phyloP scores from a whole-genome alignment of 768 basidiomycete species.

The Imleria badia region DNA sequence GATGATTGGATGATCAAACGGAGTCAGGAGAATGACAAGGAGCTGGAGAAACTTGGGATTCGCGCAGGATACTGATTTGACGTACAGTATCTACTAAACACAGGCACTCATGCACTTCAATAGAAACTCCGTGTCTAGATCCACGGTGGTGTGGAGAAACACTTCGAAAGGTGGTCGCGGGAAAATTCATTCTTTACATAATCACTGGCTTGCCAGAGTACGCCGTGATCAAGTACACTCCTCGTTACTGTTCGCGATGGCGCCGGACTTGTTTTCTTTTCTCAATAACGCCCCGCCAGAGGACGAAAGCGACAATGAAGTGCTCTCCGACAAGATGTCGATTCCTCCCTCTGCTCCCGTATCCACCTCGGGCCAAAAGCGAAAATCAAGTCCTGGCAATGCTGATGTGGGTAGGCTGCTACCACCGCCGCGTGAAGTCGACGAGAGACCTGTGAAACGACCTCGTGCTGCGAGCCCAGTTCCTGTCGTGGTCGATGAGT shows the following conservation, averaged over 20 bases:
- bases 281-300: constrained; percentile 21
- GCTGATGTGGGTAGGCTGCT: constrained; percentile 1
- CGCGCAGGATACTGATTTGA: too few relatives aligned
- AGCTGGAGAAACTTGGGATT: too few relatives aligned
- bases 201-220: too few relatives aligned
- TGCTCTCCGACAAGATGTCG: not conserved
- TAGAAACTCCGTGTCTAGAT: too few relatives aligned
- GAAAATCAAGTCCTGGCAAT: constrained; percentile 21
- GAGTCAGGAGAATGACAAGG: too few relatives aligned
- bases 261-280: constrained; percentile 34
- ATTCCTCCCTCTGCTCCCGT: not conserved
- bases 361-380: constrained; percentile 17
- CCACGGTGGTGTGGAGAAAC: too few relatives aligned
- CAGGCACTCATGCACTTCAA: too few relatives aligned
- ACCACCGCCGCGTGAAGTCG: constrained; percentile 24
- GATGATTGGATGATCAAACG: too few relatives aligned
- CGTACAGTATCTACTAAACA: too few relatives aligned
- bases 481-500: constrained; percentile 87
- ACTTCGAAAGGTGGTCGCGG: not conserved
- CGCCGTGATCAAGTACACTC: not conserved
- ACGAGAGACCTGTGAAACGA: constrained; percentile 50
- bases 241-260: constrained; percentile 13
- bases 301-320: constrained; percentile 31
- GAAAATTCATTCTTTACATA: not conserved
- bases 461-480: constrained; percentile 58